Evolutionary conservation across 345 rosid species (phyloP).

Genomic region (Kernera saxatilis): DNA sequence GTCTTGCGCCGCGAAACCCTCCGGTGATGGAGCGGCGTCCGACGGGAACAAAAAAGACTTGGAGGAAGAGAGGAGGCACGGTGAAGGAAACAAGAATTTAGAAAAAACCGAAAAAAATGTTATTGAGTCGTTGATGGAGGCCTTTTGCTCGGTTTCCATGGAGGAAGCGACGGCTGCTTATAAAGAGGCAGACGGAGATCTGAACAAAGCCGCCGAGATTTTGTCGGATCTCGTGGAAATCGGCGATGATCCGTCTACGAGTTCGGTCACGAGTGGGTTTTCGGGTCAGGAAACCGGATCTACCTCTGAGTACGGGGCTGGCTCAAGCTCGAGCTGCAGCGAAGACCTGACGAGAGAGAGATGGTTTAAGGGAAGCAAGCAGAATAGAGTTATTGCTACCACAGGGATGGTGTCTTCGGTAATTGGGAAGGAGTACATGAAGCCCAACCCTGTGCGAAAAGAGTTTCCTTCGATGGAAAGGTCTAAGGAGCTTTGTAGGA

Average conservation of each 20-base stretch:
- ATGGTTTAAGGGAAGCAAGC: slow-evolving; percentile 39
- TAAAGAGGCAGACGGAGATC: slow-evolving; percentile 43
- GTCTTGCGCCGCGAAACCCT: slow-evolving; percentile 18
- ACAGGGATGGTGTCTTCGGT: slow-evolving; percentile 84
- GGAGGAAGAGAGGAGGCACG: slow-evolving; percentile 10
- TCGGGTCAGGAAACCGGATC: slow-evolving; percentile 43
- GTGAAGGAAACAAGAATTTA: background rate
- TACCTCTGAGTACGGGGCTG: slow-evolving; percentile 37
- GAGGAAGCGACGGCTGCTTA: slow-evolving; percentile 48
- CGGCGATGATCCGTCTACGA: slow-evolving; percentile 40
- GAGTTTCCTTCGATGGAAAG: slow-evolving; percentile 9
- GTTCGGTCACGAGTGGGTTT: slow-evolving; percentile 40
- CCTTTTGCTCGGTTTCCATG: slow-evolving; percentile 49
- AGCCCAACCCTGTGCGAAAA: slow-evolving; percentile 33
- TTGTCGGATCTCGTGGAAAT: slow-evolving; percentile 31
- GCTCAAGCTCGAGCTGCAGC: slow-evolving; percentile 33
- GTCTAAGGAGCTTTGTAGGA: slow-evolving; percentile 18
- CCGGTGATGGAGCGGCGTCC: slow-evolving; percentile 10
- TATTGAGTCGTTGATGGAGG: slow-evolving; percentile 38
- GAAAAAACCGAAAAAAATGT: background rate
- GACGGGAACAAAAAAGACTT: slow-evolving; percentile 24
- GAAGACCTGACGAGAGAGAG: slow-evolving; percentile 21
- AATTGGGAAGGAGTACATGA: slow-evolving; percentile 72
- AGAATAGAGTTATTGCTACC: slow-evolving; percentile 57
- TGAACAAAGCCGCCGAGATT: slow-evolving; percentile 43